Evolutionary conservation across 345 rosid species (phyloP), one percentile per base, ranked within the genome.

Genomic region (Eucalyptus marginata): DNA sequence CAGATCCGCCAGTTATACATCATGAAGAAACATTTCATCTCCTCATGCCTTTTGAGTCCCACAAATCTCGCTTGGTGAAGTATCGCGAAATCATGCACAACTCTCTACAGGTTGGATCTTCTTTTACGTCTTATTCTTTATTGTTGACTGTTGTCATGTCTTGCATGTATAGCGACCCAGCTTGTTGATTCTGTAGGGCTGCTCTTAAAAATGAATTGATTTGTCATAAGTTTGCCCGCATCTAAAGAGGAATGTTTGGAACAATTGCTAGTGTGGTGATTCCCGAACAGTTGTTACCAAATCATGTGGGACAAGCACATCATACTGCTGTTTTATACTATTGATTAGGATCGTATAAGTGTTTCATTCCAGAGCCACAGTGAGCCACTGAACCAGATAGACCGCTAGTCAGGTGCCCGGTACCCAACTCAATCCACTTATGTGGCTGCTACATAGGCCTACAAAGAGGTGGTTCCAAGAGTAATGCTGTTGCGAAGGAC

Each of bases 81-180:
- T 31, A 31, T 68, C 25, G 43, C 25, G 2, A 33, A 33, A 68
- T 0, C 80, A 68, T 33, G 80, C 0, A 33, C 44, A 0, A 33
- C 18, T 24, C 80, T 68, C 43, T 8, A 5, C 80, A 68, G 13
- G 43, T 68, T 31, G 24, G 11, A 54, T 31, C 80, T 68, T 31
- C 80, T 8, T 31, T 16, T 64, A 16, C 9, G 1, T 31, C 80
- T 68, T 31, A 8, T 68, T 68, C 80, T 8, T 0, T 8, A 68
- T 68, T 33, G 20, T 31, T 5, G 12, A 33, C 24, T 31, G 10
- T 1, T 68, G 16, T 31, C 2, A 8, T 68, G 80, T 8, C 43
- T 68, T 31, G 80, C 43, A 64, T 54, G 27, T 0, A n/a, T 14
- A 2, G 80, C 7, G 0, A 36, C 12, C 18, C 18, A 8, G 17